Conservation (phyloP, 441 rosid genomes). For the Euphorbia celastroides region DNA sequence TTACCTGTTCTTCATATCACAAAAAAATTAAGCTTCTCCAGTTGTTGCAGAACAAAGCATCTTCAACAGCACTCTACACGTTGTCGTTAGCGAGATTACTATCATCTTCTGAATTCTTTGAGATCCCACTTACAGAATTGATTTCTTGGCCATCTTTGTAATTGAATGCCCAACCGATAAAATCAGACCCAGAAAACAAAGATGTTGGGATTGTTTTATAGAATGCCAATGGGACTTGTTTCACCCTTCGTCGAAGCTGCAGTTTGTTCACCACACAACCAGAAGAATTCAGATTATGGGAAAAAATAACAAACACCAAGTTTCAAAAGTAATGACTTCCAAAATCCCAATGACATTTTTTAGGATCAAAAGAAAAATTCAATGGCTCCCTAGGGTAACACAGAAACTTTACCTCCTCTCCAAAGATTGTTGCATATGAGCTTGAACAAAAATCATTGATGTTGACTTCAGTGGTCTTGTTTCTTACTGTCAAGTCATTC, state of each 20-base stretch:
- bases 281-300: background rate
- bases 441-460: conserved; percentile 78
- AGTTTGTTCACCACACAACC: conserved; percentile 11
- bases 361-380: background rate
- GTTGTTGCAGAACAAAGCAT: background rate
- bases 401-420: conserved; percentile 92
- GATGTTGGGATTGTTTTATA: conserved; percentile 54
- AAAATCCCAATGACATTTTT: background rate
- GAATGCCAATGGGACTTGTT: conserved; percentile 85
- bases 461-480: conserved; percentile 67
- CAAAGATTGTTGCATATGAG: conserved; percentile 88
- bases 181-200: conserved; percentile 70
- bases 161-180: conserved; percentile 72
- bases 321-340: background rate
- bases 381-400: too few relatives aligned
- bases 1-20: background rate
- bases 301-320: background rate
- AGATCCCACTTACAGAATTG: background rate
- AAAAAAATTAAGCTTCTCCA: background rate
- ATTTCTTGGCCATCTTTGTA: conserved; percentile 20
- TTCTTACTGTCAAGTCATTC: conserved; percentile 78
- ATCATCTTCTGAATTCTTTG: conserved; percentile 20
- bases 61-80: conserved; percentile 26
- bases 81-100: conserved; percentile 26
- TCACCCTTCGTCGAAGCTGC: conserved; percentile 85